A percentile compares a stretch with the other conserved stretches of the same genome.
phyloP scores from a whole-genome alignment of 148 eudicot species.

The Gaultheria prostrata region DNA sequence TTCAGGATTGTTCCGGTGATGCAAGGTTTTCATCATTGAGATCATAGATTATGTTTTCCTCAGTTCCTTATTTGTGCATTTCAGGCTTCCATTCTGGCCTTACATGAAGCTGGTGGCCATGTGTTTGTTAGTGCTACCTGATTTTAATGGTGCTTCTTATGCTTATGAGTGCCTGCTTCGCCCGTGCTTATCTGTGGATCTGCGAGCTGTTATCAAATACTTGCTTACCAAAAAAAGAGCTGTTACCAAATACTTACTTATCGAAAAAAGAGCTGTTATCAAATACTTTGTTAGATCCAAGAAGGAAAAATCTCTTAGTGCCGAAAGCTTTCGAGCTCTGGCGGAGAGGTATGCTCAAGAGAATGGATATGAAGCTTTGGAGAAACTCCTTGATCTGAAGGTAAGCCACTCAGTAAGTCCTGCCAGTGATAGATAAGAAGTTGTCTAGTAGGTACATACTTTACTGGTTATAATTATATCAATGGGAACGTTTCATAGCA shows the following conservation, averaged over 20 bases:
- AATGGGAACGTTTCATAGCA: background rate
- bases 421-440: background rate
- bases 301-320: background rate
- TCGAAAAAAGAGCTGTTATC: background rate
- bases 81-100: conserved; percentile 16
- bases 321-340: conserved; percentile 2
- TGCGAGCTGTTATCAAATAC: background rate
- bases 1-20: background rate
- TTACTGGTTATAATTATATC: background rate
- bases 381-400: conserved; percentile 11
- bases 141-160: conserved; percentile 14
- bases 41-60: background rate
- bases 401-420: background rate
- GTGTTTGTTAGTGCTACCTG: conserved; percentile 10
- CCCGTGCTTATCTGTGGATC: background rate
- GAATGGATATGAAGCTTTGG: conserved; percentile 20
- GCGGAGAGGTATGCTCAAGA: conserved; percentile 12
- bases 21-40: background rate
- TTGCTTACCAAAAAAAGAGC: background rate
- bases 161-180: conserved; percentile 7
- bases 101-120: conserved; percentile 9
- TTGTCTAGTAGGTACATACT: background rate
- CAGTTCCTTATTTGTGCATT: background rate
- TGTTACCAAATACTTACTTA: background rate
- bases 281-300: background rate